Conservation (phyloP, 2,329 filamentous ascomycete genomes). For the Microsporum audouinii region DNA sequence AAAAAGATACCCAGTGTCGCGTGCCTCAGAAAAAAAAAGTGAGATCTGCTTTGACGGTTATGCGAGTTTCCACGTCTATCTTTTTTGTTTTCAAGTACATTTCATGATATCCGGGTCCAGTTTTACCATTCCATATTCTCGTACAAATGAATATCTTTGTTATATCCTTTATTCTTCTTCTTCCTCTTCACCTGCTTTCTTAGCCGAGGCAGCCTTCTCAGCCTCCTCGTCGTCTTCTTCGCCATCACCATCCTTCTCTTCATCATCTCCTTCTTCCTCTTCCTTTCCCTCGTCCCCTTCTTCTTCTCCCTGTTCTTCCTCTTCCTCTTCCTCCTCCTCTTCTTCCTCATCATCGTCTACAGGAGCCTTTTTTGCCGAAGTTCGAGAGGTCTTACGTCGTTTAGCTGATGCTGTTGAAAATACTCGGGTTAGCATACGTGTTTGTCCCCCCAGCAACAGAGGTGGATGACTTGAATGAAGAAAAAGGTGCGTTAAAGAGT, state of each 20-base stretch:
- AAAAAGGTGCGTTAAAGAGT: background rate
- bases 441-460: too few species aligned
- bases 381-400: slow-evolving; percentile 20
- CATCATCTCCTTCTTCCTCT: slow-evolving; percentile 19
- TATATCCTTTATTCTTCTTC: background rate
- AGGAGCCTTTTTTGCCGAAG: background rate
- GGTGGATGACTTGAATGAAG: background rate
- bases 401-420: slow-evolving; percentile 14
- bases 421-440: background rate
- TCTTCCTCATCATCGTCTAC: slow-evolving; percentile 2
- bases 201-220: slow-evolving; percentile 1
- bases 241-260: slow-evolving; percentile 20
- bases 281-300: slow-evolving; percentile 17
- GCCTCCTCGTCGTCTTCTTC: slow-evolving; percentile 19
- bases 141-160: background rate
- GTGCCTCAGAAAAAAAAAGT: background rate
- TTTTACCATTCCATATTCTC: background rate
- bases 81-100: background rate
- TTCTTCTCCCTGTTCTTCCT: slow-evolving; percentile 20
- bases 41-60: background rate
- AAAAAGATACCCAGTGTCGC: background rate
- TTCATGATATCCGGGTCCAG: background rate
- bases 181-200: background rate
- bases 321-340: slow-evolving; percentile 20
- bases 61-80: background rate